phyloP scores from a whole-genome alignment of 2,329 filamentous ascomycete genomes.

The Fusarium sp. region DNA sequence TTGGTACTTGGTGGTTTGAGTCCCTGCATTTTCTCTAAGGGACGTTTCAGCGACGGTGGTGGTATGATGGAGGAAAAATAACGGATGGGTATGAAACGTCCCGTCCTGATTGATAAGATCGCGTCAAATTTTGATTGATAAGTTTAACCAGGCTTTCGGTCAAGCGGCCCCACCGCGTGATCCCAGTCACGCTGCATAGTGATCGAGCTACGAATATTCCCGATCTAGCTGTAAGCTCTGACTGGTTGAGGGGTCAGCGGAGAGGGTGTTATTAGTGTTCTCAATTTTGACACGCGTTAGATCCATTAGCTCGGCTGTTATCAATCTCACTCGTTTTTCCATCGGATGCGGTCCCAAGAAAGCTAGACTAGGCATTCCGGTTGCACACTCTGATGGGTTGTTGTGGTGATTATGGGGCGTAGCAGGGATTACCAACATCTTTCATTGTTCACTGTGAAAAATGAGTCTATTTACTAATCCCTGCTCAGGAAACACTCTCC shows the following conservation, averaged over 20 bases:
- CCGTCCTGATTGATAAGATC: background rate
- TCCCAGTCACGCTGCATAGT: background rate
- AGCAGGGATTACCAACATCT: rapidly evolving
- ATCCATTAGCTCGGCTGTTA: background rate
- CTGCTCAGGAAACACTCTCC: background rate
- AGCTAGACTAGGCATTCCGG: background rate
- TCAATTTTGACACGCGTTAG: background rate
- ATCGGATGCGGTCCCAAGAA: background rate
- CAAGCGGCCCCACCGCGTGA: background rate
- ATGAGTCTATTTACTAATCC: background rate
- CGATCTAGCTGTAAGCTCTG: background rate
- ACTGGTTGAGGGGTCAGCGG: background rate
- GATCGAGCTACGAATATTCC: background rate
- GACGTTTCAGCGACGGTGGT: too few relatives aligned
- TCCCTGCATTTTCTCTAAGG: background rate
- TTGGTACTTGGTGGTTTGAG: background rate
- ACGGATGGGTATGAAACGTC: background rate
- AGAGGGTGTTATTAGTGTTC: background rate
- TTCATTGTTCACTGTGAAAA: background rate
- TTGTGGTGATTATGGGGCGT: rapidly evolving
- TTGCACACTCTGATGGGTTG: background rate
- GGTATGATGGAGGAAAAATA: background rate
- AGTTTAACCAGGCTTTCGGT: background rate
- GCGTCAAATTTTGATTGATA: background rate
- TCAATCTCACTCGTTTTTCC: background rate